Base-by-base conservation (phyloP, 176 grass and related monocot genomes). In the Hsuehochloa calcarea region DNA sequence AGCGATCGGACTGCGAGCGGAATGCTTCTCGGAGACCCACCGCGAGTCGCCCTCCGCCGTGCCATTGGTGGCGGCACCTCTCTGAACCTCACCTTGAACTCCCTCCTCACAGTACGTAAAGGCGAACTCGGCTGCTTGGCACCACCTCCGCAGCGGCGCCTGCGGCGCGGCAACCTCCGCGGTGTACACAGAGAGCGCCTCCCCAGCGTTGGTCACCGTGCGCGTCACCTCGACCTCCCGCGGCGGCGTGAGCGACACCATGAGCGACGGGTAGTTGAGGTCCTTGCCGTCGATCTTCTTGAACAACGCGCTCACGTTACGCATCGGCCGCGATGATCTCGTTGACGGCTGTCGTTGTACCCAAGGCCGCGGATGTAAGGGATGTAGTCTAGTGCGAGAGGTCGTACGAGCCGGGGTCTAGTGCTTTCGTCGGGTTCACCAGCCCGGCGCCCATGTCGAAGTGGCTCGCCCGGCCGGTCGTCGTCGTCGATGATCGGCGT, bases 201-300 rank as follows among this genome's bases (percentile, higher is more conserved):
- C 25, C 25, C 89, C 87, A 8, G 91, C 66, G 81, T 91, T 96
- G 73, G 91, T 93, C 78, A 91, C 91, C n/a, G 80, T 70, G 56
- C 94, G 86, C 55, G 37, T 66, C 50, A 90, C 88, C 35, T 72
- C 73, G 9, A 60, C 70, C 60, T 25, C 26, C 8, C 44, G 59
- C 65, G 0, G 64, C 29, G 37, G 19, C 47, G 69, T 72, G 45
- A 89, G 75, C 15, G 72, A 62, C 58, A 91, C 86, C 23, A 69
- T 71, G 45, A 96, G 85, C 37, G 94, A 91, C 5, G 91, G 94
- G 73, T 91, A 96, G 88, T 96, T 96, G 9, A 96, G 87, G 71
- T 96, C 86, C 81, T 89, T 88, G 79, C 88, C 86, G 2, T 80
- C 39, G 7, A 93, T 84, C 74, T 27, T 59, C 6, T 41, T 25